These are phyloP conservation scores for Fistulinella staudtii DNA, from an alignment of 1,284 basidiomycete species.

Conservation along the genomic window DNA sequence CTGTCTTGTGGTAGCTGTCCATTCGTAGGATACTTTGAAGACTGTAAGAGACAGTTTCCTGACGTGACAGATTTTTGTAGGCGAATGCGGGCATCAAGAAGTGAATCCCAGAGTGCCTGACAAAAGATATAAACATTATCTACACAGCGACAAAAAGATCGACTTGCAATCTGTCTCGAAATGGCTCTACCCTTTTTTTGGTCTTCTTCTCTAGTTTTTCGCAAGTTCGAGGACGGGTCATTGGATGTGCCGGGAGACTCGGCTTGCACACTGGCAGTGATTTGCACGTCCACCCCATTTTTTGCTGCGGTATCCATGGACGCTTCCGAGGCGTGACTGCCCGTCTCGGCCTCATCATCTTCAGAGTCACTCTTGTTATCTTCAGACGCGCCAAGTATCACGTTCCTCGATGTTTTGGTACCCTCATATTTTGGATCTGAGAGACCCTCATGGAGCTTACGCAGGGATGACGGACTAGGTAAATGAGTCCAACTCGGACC, in stretches of 20 bases:
- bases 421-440: constrained; percentile 76
- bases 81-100: constrained; percentile 85
- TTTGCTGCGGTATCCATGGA: constrained; percentile 30
- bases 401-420: constrained; percentile 56
- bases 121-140: constrained; percentile 11
- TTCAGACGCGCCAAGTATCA: constrained; percentile 51
- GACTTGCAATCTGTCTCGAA: constrained; percentile 73
- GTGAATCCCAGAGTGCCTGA: constrained; percentile 77
- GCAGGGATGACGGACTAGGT: constrained; percentile 62
- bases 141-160: constrained; percentile 1
- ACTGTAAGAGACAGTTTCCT: constrained; percentile 51
- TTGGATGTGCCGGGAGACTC: no score
- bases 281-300: constrained; percentile 1
- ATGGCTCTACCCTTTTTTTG: constrained; percentile 78
- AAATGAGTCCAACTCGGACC: constrained; percentile 8
- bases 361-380: background rate
- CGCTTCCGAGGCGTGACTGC: constrained; percentile 12
- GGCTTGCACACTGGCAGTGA: no score
- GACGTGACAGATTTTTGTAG: constrained; percentile 76
- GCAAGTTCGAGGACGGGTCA: constrained; percentile 52
- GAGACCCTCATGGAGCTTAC: constrained; percentile 58
- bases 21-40: constrained; percentile 14
- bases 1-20: constrained; percentile 23
- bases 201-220: constrained; percentile 61
- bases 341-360: constrained; percentile 15